A percentile compares a stretch with the other conserved stretches of the same genome.
These are phyloP conservation scores for Centrapalus pauciflorus DNA, from an alignment of 129 eudicot species.

Conservation along the genomic window DNA sequence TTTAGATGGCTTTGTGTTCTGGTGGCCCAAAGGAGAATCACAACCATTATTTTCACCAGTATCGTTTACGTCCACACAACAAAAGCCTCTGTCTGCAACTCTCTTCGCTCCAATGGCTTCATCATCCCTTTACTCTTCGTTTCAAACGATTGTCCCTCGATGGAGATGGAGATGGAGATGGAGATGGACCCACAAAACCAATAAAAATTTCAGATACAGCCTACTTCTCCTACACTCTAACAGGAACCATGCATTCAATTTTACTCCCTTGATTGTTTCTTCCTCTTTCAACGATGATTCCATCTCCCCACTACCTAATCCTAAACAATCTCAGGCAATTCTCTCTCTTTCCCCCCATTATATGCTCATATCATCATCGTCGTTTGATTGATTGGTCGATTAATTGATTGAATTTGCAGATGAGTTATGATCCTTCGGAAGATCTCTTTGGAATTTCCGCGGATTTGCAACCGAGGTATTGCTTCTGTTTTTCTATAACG, in stretches of 20 bases:
- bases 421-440: conserved; percentile 79
- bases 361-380: neutral
- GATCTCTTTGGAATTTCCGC: conserved; percentile 79
- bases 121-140: conserved; percentile 37
- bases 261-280: conserved; percentile 16
- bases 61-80: conserved; percentile 21
- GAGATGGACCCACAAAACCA: conserved; percentile 33
- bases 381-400: neutral
- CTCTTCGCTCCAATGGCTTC: conserved; percentile 28
- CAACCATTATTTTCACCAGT: too few relatives aligned
- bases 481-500: conserved; percentile 2
- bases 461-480: conserved; percentile 62
- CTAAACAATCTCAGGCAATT: conserved; percentile 39
- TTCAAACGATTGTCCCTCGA: conserved; percentile 38
- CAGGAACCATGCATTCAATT: conserved; percentile 21
- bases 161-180: too few relatives aligned
- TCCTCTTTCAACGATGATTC: conserved; percentile 54
- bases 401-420: conserved; percentile 34
- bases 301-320: conserved; percentile 23
- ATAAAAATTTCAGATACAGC: conserved; percentile 33
- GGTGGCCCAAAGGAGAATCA: too few relatives aligned
- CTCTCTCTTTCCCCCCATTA: neutral
- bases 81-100: neutral
- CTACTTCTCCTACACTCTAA: conserved; percentile 32
- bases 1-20: too few relatives aligned